Conservation (phyloP, 2,329 filamentous ascomycete genomes). For the Alternaria viburni region DNA sequence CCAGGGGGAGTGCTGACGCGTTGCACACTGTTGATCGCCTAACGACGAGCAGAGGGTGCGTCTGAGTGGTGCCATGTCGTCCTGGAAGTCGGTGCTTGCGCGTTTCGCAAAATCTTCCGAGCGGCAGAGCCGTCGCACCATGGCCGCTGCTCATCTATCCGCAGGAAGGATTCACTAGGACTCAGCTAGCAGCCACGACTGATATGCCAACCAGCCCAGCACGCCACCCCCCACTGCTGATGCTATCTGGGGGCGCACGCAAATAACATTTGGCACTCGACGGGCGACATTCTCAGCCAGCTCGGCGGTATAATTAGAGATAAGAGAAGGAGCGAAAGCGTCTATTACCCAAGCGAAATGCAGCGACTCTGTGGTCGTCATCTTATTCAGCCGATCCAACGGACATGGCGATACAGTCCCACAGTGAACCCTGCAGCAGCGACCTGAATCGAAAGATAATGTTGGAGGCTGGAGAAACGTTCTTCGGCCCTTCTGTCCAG, state of each 20-base stretch:
- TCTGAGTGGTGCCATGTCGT: slow-evolving; percentile 3
- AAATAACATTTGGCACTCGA: background rate
- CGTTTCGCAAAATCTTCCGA: slow-evolving; percentile 20
- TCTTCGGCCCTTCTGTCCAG: slow-evolving; percentile 4
- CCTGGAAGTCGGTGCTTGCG: background rate
- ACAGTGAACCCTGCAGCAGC: background rate
- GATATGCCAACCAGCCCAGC: background rate
- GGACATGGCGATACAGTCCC: background rate
- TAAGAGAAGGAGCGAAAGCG: slow-evolving; percentile 1
- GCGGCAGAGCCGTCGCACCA: slow-evolving; percentile 18
- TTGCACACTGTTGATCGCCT: slow-evolving; percentile 10
- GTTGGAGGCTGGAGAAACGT: background rate
- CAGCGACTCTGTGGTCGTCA: background rate
- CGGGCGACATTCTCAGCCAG: background rate
- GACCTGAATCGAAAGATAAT: slow-evolving; percentile 1
- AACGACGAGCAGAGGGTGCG: background rate
- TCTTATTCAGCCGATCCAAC: slow-evolving; percentile 3
- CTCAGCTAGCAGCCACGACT: background rate
- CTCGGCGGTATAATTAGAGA: slow-evolving; percentile 5
- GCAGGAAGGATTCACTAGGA: background rate
- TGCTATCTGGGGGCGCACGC: background rate
- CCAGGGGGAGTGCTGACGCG: slow-evolving; percentile 8
- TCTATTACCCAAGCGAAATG: background rate
- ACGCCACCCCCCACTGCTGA: background rate
- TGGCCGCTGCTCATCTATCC: slow-evolving; percentile 13